A percentile compares a stretch with the other conserved stretches of the same genome.
Conservation (phyloP, 805 yeast species). For the Wilhelminamyces savonicus region DNA sequence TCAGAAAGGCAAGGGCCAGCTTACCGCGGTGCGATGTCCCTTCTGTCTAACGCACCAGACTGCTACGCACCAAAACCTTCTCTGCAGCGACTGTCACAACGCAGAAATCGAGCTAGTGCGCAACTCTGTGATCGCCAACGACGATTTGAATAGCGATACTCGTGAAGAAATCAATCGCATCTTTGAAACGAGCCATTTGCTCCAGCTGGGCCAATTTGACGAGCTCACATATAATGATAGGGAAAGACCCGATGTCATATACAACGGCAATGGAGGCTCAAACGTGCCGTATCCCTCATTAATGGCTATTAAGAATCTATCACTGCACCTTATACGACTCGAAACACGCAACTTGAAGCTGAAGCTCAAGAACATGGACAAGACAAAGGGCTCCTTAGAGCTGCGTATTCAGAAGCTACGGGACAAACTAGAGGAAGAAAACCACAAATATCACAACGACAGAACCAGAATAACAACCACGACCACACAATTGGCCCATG, state of each 20-base stretch:
- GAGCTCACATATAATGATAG: slow-evolving; percentile 1
- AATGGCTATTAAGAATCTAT: slow-evolving; percentile 1
- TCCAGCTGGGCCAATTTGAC: no score
- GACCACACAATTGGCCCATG: slow-evolving; percentile 1
- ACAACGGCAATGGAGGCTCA: slow-evolving; percentile 1
- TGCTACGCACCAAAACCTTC: slow-evolving; percentile 7
- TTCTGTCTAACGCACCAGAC: slow-evolving; percentile 9
- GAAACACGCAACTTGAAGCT: slow-evolving; percentile 19
- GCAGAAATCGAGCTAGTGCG: slow-evolving; percentile 14
- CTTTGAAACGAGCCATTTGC: slow-evolving; percentile 12
- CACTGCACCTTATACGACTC: slow-evolving; percentile 5
- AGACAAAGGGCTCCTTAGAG: slow-evolving; percentile 3
- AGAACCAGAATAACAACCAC: background rate
- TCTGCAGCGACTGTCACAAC: slow-evolving; percentile 17
- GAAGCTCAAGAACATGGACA: slow-evolving; percentile 8
- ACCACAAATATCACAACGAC: slow-evolving; percentile 3
- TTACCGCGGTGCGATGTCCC: no score
- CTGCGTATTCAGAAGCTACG: slow-evolving; percentile 1
- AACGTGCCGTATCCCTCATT: background rate
- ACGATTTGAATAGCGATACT: slow-evolving; percentile 12
- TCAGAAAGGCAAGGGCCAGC: no score
- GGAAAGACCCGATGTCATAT: slow-evolving; percentile 7
- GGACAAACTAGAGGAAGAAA: slow-evolving; percentile 5
- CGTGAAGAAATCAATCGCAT: slow-evolving; percentile 20
- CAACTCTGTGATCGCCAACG: slow-evolving; percentile 21